A percentile compares a stretch with the other conserved stretches of the same genome.
phyloP scores from a whole-genome alignment of 495 filamentous ascomycete genomes.

The Penicillium fimorum region DNA sequence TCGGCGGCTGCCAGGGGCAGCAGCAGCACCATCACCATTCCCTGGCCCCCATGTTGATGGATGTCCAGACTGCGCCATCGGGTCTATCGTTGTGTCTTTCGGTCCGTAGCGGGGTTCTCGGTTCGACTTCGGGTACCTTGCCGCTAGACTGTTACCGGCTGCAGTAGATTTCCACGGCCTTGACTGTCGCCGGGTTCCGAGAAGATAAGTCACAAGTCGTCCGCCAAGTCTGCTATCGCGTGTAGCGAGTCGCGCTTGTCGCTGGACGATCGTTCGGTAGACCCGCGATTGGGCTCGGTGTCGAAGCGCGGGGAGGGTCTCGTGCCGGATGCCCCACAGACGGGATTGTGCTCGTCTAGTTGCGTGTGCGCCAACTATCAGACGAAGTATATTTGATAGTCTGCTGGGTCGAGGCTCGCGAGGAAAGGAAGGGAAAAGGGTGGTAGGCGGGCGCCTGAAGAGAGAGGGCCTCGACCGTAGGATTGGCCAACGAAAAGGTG shows the following conservation, averaged over 20 bases:
- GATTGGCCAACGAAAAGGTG: conserved; percentile 30
- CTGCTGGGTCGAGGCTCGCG: conserved; percentile 22
- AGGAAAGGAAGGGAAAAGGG: conserved; percentile 20
- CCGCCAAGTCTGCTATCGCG: conserved; percentile 29
- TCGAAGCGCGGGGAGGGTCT: conserved; percentile 68
- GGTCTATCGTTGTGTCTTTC: conserved; percentile 28
- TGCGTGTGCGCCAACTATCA: conserved; percentile 57
- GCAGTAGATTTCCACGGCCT: conserved; percentile 21
- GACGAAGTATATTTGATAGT: conserved; percentile 30
- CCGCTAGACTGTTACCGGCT: background rate
- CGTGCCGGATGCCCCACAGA: conserved; percentile 66
- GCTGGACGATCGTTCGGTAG: conserved; percentile 67
- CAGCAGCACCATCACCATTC: conserved; percentile 52
- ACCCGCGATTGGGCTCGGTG: conserved; percentile 69
- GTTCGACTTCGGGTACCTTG: conserved; percentile 15
- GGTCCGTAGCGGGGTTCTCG: conserved; percentile 20
- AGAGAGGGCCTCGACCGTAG: conserved; percentile 20
- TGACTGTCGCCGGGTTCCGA: conserved; percentile 47
- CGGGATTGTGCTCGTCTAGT: conserved; percentile 59
- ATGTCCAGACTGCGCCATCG: conserved; percentile 43
- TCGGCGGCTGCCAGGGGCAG: conserved; percentile 66
- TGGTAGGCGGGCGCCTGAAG: conserved; percentile 24
- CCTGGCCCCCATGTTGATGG: conserved; percentile 34
- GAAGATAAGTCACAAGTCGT: conserved; percentile 51
- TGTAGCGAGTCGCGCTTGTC: conserved; percentile 53